Percentiles rank a stretch among this genome's conserved stretches.
phyloP scores from a whole-genome alignment of 2,329 filamentous ascomycete species.

The Cladophialophora bantiana region DNA sequence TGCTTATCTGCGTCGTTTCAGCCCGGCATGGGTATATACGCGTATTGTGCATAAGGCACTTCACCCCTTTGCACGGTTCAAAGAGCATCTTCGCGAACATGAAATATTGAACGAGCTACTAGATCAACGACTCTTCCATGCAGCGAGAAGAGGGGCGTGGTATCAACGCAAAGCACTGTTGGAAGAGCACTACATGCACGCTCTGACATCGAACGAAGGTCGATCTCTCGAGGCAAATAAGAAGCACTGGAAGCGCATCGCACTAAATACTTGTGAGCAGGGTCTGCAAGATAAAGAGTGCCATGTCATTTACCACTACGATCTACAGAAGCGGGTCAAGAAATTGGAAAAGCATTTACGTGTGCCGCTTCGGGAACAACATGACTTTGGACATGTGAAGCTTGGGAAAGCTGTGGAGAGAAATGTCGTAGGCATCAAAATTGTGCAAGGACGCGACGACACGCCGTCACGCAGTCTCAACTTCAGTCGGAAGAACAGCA shows the following conservation, averaged over 20 bases:
- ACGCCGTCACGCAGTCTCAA: constrained; percentile 40
- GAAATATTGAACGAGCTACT: constrained; percentile 76
- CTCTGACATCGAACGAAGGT: constrained; percentile 58
- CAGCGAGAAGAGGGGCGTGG: constrained; percentile 85
- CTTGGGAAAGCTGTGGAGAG: constrained; percentile 78
- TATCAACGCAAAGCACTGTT: constrained; percentile 93
- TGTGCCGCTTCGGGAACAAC: constrained; percentile 82
- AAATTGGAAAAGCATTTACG: constrained; percentile 88
- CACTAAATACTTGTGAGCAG: constrained; percentile 80
- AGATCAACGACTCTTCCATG: constrained; percentile 81
- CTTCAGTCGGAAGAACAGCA: constrained; percentile 35
- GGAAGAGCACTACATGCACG: constrained; percentile 93
- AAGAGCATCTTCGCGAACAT: constrained; percentile 80
- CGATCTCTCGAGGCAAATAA: constrained; percentile 68
- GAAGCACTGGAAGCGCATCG: constrained; percentile 80
- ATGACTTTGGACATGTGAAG: constrained; percentile 88
- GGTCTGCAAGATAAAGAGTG: constrained; percentile 88
- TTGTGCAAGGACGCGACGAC: constrained; percentile 66
- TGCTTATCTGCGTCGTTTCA: constrained; percentile 86
- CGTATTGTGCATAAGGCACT: constrained; percentile 89
- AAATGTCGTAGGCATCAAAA: constrained; percentile 75
- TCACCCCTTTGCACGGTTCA: constrained; percentile 79
- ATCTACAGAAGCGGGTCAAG: constrained; percentile 89
- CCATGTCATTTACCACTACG: constrained; percentile 91
- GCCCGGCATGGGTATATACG: constrained; percentile 90